phyloP scores from a whole-genome alignment of 441 rosid species.

The Brassica hybrid region DNA sequence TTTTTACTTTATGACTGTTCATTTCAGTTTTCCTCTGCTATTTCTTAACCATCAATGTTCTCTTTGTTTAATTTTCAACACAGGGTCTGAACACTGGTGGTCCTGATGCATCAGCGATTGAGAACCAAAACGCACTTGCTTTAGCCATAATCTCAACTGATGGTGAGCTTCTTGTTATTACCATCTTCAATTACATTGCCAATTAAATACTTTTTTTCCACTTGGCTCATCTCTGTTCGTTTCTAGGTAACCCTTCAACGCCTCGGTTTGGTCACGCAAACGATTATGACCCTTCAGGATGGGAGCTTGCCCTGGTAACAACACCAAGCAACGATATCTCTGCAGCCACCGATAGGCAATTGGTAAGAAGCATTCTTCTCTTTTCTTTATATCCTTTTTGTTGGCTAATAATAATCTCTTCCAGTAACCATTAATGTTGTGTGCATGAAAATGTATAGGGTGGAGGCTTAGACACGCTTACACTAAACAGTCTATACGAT shows the following conservation, averaged over 20 bases:
- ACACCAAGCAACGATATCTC: conserved; percentile 80
- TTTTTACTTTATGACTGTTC: background rate
- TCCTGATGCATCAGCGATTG: conserved; percentile 72
- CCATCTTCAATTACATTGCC: background rate
- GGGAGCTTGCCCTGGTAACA: conserved; percentile 93
- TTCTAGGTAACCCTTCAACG: conserved; percentile 62
- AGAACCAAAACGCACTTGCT: conserved; percentile 90
- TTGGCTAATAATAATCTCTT: background rate
- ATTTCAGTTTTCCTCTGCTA: background rate
- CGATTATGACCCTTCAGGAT: conserved; percentile 86
- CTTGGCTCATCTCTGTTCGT: background rate
- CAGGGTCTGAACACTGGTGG: conserved; percentile 69
- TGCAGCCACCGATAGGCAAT: conserved; percentile 76
- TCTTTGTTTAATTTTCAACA: conserved; percentile 21
- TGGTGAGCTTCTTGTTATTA: conserved; percentile 48
- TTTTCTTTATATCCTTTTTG: conserved; percentile 1
- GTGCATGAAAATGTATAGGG: conserved; percentile 26
- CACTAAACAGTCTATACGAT: conserved; percentile 80
- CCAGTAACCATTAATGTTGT: background rate
- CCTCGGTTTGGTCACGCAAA: conserved; percentile 58
- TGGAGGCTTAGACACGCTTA: conserved; percentile 81
- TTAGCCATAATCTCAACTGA: conserved; percentile 83
- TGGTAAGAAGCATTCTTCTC: conserved; percentile 56
- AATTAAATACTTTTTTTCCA: background rate
- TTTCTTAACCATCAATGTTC: conserved; percentile 4